phyloP scores from a whole-genome alignment of 2,329 filamentous ascomycete species.

The Penicillium sp. region DNA sequence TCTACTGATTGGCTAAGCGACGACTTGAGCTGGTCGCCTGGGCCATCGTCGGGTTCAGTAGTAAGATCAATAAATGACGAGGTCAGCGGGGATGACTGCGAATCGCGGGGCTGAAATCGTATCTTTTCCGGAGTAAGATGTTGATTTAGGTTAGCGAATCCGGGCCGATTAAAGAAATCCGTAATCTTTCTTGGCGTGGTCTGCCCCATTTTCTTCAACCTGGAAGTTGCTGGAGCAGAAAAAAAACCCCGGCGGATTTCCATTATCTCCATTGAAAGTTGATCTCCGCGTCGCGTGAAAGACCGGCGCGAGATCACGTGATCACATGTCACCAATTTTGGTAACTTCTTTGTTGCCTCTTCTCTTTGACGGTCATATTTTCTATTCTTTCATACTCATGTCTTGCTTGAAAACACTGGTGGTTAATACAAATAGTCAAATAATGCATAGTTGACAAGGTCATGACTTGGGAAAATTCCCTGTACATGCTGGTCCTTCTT shows the following conservation, averaged over 20 bases:
- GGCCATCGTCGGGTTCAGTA: constrained; percentile 4
- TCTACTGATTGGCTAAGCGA: constrained; percentile 8
- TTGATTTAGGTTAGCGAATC: constrained; percentile 11
- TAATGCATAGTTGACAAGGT: not conserved
- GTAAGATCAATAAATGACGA: constrained; percentile 32
- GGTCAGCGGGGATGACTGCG: constrained; percentile 19
- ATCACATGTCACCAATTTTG: not conserved
- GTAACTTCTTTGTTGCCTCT: not conserved
- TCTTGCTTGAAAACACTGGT: not conserved
- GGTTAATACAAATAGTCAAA: not conserved
- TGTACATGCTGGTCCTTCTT: not conserved
- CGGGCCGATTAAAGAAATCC: constrained; percentile 50
- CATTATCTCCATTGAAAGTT: not conserved
- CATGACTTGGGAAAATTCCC: not conserved
- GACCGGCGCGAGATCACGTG: constrained; percentile 23
- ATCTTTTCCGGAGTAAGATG: not conserved
- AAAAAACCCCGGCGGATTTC: not conserved
- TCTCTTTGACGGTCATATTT: not conserved
- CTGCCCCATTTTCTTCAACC: constrained; percentile 10
- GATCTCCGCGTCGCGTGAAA: constrained; percentile 15
- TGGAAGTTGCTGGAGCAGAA: not conserved
- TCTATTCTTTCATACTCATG: not conserved
- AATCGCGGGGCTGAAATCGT: not conserved
- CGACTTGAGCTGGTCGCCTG: constrained; percentile 15
- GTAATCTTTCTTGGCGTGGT: constrained; percentile 34